These are phyloP conservation scores for Crithidia fasciculata DNA, from an alignment of 208 protist genomes.

Conservation along the genomic window DNA sequence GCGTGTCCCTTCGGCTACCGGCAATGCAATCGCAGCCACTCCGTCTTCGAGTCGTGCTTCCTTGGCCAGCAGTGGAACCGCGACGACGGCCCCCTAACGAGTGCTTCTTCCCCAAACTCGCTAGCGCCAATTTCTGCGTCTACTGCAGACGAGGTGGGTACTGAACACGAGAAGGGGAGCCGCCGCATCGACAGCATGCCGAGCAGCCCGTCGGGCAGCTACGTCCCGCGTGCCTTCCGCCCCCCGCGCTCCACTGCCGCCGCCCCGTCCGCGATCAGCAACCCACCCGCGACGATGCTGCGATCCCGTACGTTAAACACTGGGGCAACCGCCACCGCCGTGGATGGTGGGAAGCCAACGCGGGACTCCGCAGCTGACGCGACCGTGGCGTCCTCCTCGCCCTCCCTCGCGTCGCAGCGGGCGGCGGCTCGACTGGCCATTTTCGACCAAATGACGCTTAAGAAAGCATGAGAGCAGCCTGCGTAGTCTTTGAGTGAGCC, in stretches of 20 bases:
- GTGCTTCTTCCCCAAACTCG: no score
- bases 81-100: conserved; percentile 1
- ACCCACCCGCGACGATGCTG: neutral
- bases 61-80: conserved; percentile 51
- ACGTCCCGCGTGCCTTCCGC: conserved; percentile 33
- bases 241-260: conserved; percentile 30
- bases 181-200: neutral
- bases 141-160: neutral
- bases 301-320: neutral
- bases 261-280: neutral
- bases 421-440: conserved; percentile 1
- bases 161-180: neutral
- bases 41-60: conserved; percentile 72
- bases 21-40: conserved; percentile 63
- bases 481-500: no score
- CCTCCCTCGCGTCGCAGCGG: conserved; percentile 2
- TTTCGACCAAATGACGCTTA: neutral
- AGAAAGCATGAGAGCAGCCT: no score
- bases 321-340: neutral
- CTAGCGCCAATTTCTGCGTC: neutral
- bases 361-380: neutral
- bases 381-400: neutral
- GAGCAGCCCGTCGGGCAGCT: neutral
- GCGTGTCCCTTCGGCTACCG: conserved; percentile 58
- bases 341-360: neutral